phyloP scores from a whole-genome alignment of 202 grass and related monocot species.

The Panicum hallii region DNA sequence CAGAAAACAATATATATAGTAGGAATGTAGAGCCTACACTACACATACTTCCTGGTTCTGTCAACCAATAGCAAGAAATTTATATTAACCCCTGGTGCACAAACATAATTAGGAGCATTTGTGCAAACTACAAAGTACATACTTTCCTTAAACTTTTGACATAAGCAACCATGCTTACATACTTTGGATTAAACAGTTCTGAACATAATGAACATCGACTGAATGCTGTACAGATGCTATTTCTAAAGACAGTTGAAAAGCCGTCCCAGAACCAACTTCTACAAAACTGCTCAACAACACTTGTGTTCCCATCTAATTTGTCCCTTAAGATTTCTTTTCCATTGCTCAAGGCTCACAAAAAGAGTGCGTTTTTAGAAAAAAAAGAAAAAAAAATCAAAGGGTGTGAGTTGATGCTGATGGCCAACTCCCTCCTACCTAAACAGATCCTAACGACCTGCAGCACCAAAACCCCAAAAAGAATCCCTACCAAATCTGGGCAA shows the following conservation, averaged over 20 bases:
- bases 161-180: background rate
- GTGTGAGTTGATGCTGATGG: conserved; percentile 18
- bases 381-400: background rate
- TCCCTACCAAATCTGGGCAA: background rate
- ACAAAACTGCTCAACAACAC: background rate
- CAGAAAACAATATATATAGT: background rate
- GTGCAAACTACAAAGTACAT: background rate
- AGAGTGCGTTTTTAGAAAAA: background rate
- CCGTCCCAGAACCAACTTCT: background rate
- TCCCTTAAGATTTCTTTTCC: background rate
- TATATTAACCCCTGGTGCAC: background rate
- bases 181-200: background rate
- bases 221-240: background rate
- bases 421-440: conserved; percentile 46
- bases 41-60: background rate
- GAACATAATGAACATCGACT: background rate
- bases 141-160: background rate
- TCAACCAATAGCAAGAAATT: background rate
- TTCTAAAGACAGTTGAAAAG: background rate
- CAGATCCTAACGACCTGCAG: conserved; percentile 23
- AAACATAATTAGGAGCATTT: background rate
- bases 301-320: conserved; percentile 12
- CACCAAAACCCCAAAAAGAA: background rate
- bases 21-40: background rate
- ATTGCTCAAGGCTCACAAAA: background rate